phyloP scores from a whole-genome alignment of 768 basidiomycete genomes.

The Auriculariales sp. region DNA sequence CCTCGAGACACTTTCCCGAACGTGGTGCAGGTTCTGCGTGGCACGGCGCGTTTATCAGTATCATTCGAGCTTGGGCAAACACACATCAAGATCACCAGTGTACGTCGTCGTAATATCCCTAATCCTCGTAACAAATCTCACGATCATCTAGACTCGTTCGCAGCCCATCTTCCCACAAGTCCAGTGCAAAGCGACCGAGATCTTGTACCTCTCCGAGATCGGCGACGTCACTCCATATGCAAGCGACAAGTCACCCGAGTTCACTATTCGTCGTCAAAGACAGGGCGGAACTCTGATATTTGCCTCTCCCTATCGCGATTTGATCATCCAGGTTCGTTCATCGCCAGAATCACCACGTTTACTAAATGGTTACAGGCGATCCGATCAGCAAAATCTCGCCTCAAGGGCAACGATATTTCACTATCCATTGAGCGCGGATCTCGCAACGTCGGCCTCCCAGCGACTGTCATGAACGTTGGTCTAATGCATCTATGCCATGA shows the following conservation, averaged over 20 bases:
- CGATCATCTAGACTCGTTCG: conserved; percentile 14
- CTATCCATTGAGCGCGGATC: conserved; percentile 47
- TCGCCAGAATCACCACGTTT: conserved; percentile 3
- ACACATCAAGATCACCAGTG: conserved; percentile 69
- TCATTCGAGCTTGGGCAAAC: conserved; percentile 46
- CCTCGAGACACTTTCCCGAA: conserved; percentile 35
- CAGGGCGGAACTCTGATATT: conserved; percentile 66
- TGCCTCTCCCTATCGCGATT: conserved; percentile 52
- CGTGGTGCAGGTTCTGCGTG: conserved; percentile 50
- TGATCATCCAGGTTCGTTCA: conserved; percentile 50
- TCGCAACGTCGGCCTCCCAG: conserved; percentile 71
- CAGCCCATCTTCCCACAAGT: conserved; percentile 51
- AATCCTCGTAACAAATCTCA: neutral
- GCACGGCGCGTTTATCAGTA: conserved; percentile 60
- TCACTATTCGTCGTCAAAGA: conserved; percentile 60
- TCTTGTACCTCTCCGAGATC: conserved; percentile 65
- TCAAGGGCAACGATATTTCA: conserved; percentile 34
- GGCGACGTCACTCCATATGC: conserved; percentile 79
- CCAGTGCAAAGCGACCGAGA: conserved; percentile 66
- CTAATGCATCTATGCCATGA: conserved; percentile 61
- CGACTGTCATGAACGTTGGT: conserved; percentile 75
- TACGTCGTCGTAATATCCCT: conserved; percentile 20
- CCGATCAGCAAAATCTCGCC: conserved; percentile 56
- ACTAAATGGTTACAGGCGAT: conserved; percentile 33
- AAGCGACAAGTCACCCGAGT: conserved; percentile 53